These are phyloP conservation scores for Wickerhamomyces sp. DNA, from an alignment of 1,139 yeast species.

Conservation along the genomic window DNA sequence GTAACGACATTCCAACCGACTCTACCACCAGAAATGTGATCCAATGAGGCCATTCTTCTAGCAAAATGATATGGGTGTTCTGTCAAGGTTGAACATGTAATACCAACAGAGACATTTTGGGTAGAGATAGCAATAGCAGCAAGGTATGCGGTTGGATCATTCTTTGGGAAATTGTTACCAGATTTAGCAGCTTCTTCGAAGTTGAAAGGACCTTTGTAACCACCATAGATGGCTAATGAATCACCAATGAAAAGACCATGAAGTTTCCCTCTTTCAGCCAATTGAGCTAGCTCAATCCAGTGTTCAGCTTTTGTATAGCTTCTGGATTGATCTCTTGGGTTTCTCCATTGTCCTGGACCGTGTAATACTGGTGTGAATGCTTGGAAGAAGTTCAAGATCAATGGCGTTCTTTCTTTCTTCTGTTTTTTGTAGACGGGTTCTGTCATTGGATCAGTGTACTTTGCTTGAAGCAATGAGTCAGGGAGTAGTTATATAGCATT, in stretches of 20 bases:
- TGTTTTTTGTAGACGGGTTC: conserved; percentile 8
- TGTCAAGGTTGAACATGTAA: conserved; percentile 40
- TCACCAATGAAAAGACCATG: conserved; percentile 44
- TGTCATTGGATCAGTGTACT: background rate
- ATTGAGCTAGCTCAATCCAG: conserved; percentile 41
- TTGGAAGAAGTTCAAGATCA: conserved; percentile 14
- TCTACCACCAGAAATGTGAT: conserved; percentile 39
- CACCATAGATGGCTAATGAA: conserved; percentile 42
- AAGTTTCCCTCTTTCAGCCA: conserved; percentile 42
- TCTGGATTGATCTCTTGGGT: conserved; percentile 36
- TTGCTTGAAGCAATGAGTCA: too few species aligned
- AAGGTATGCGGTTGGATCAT: conserved; percentile 38
- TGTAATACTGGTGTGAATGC: conserved; percentile 31
- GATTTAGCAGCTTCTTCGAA: conserved; percentile 34
- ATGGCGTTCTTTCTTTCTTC: conserved; percentile 6
- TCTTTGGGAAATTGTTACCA: conserved; percentile 41
- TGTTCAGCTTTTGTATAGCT: conserved; percentile 36
- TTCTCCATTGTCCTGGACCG: conserved; percentile 38
- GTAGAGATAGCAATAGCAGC: conserved; percentile 41
- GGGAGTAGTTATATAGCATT: too few species aligned
- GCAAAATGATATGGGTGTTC: conserved; percentile 43
- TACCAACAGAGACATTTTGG: conserved; percentile 35
- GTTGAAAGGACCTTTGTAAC: conserved; percentile 38
- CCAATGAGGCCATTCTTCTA: conserved; percentile 39
- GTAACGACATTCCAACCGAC: conserved; percentile 43